Base-by-base conservation (phyloP, 2,329 filamentous ascomycete genomes). In the Hymenoscyphus salicellus region DNA sequence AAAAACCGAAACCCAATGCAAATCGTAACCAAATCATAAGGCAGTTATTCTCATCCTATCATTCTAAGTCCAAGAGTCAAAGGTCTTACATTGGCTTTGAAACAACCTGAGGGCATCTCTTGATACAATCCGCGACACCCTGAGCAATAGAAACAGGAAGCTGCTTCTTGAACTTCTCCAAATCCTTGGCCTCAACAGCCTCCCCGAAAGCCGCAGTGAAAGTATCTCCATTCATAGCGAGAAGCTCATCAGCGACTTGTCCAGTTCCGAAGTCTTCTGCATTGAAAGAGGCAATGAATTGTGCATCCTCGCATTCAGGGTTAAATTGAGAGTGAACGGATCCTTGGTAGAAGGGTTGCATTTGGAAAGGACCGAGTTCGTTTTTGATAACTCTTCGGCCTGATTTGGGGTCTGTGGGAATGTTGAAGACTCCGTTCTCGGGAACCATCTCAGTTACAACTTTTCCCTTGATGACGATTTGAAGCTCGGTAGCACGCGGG, bases 321-420 rank as follows among this genome's bases (percentile, higher is more conserved):
- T 86, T 87, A 74, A 79, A 84, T 71, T 85, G 82, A 7, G 80
- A 82, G 75, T 87, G 85, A 26, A 85, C 72, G 5, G 79, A 78
- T 30, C 84, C 84, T 72, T 81, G 80, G 69, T 81, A 83, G 76
- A 86, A 85, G 58, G 82, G 79, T 2, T 81, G 83, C 76, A 84
- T 81, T 74, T 82, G 79, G 73, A 79, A 78, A 65, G 76, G 73
- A 11, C 69, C 70, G 46, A 86, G 73, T 43, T 75, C 77, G 68
- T 78, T 79, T 60, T 68, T 69, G 59, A 80, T 76, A 28, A 78
- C 73, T 6, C 81, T 76, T 26, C 76, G 79, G 28, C 73, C 76
- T 65, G 75, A 75, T 36, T 72, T 65, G 60, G 76, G 76, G 64
- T 77, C 69, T 28, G 65, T 66, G 5, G 41, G 41, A 16, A 57